Base-by-base conservation (phyloP, 768 basidiomycete species). In the Lactarius deliciosus region DNA sequence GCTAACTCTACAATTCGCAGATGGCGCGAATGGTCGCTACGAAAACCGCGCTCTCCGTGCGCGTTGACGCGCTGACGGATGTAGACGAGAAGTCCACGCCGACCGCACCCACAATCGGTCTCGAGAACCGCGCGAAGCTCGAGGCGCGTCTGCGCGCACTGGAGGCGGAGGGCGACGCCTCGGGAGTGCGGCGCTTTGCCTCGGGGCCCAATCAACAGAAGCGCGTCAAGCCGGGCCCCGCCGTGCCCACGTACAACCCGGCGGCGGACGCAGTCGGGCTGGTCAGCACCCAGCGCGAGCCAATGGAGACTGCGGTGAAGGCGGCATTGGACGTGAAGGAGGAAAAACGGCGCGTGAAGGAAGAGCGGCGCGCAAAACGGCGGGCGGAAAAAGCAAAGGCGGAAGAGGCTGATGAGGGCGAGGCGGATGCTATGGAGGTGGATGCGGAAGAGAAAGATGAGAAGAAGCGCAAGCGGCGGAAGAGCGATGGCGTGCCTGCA, bases 21-120 rank as follows among this genome's bases (percentile, higher is more conserved):
- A 98, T 98, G 97, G 97, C 97, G 25, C 92, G 97, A 74, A 99
- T 99, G 97, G 94, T 98, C 36, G 96, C 97, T 58, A 98, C 97
- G 57, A 99, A 99, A 82, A 89, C 96, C 4, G 92, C 97, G 1
- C 86, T 99, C 16, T 96, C 96, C 5, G 94, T 97, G 73, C 96
- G 97, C 77, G 94, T 98, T 43, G 97, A 99, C 71, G 97, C 97
- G 8, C 88, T 99, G 56, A 90, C 96, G 50, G 94, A 97, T 68
- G 82, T 88, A 10, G 93, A 98, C 66, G 91, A 88, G 72, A 97
- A 98, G 77, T 93, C 92, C 1, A 93, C 90, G 66, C 80, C 86
- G 45, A 77, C 81, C 8, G 91, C 95, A 3, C 87, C 95, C 1
- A 86, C 92, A 72, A 88, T 98, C 75, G 97, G 97, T 65, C 78